Percentiles rank a stretch among this genome's conserved stretches.
Conservation (phyloP, 495 filamentous ascomycete species). For the Antarctomyces pellizariae region DNA sequence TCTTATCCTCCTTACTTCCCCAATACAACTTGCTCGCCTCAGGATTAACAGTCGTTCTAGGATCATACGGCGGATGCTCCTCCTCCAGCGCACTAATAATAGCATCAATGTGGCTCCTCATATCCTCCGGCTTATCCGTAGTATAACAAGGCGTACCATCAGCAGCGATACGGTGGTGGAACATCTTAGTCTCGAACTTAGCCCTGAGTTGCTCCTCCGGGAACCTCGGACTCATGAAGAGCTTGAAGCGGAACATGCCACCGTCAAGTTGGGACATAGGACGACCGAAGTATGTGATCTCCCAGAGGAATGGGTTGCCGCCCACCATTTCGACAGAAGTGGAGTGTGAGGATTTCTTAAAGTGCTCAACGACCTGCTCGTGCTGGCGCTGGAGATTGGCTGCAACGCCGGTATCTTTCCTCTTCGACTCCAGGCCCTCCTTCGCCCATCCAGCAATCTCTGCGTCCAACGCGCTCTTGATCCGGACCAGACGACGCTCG, state of each 20-base stretch:
- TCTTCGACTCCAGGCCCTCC: constrained; percentile 37
- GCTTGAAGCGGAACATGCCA: constrained; percentile 60
- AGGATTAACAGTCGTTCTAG: constrained; percentile 64
- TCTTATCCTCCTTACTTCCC: constrained; percentile 57
- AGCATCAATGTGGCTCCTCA: constrained; percentile 63
- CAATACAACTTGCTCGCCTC: constrained; percentile 78
- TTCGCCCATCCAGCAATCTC: constrained; percentile 50
- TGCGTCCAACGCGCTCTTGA: constrained; percentile 41
- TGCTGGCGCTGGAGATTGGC: constrained; percentile 63
- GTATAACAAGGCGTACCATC: constrained; percentile 72
- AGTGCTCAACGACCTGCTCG: constrained; percentile 55
- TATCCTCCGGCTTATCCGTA: constrained; percentile 47
- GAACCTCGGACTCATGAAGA: constrained; percentile 70
- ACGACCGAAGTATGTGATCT: constrained; percentile 61
- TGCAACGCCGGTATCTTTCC: constrained; percentile 50
- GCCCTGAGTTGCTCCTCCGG: constrained; percentile 81
- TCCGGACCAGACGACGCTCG: constrained; percentile 35
- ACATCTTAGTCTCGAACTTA: constrained; percentile 56
- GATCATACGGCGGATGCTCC: constrained; percentile 70
- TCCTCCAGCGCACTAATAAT: constrained; percentile 72
- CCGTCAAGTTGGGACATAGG: constrained; percentile 90
- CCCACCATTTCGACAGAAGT: constrained; percentile 50
- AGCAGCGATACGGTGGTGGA: constrained; percentile 67
- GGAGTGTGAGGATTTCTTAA: constrained; percentile 40
- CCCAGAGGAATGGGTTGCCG: constrained; percentile 46